These are phyloP conservation scores for Naganishia vaughanmartiniae DNA, from an alignment of 768 basidiomycete species.

Conservation along the genomic window DNA sequence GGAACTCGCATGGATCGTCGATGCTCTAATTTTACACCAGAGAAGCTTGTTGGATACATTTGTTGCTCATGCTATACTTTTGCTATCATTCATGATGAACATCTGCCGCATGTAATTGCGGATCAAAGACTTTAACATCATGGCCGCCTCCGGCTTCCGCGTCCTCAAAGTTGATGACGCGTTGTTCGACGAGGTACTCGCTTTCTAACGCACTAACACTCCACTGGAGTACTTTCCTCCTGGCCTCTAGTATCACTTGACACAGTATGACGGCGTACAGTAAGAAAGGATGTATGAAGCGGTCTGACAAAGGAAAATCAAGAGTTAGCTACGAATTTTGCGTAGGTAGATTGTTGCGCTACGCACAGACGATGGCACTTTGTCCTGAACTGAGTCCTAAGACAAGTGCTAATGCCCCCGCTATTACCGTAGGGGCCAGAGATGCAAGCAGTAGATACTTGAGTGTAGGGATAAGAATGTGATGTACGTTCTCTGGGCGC, in stretches of 20 bases:
- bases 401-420: background rate
- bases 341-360: too few species aligned
- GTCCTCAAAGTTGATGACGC: constrained; percentile 31
- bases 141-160: constrained; percentile 9
- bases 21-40: constrained; percentile 13
- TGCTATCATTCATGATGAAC: constrained; percentile 22
- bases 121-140: constrained; percentile 19
- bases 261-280: background rate
- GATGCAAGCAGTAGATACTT: background rate
- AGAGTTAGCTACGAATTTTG: background rate
- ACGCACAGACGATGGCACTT: constrained; percentile 26
- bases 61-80: background rate
- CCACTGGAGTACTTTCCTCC: constrained; percentile 3
- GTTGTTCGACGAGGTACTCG: constrained; percentile 29
- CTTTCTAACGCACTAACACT: constrained; percentile 28
- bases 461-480: constrained; percentile 6
- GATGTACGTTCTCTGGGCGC: constrained; percentile 2
- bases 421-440: background rate
- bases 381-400: background rate
- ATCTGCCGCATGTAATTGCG: constrained; percentile 6
- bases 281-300: constrained; percentile 29
- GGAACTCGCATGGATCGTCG: background rate
- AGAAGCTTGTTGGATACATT: constrained; percentile 12
- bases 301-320: constrained; percentile 9
- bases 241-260: background rate